These are phyloP conservation scores for Helicostylum pulchrum DNA, from an alignment of 192 early-diverging fungal species.

Conservation along the genomic window DNA sequence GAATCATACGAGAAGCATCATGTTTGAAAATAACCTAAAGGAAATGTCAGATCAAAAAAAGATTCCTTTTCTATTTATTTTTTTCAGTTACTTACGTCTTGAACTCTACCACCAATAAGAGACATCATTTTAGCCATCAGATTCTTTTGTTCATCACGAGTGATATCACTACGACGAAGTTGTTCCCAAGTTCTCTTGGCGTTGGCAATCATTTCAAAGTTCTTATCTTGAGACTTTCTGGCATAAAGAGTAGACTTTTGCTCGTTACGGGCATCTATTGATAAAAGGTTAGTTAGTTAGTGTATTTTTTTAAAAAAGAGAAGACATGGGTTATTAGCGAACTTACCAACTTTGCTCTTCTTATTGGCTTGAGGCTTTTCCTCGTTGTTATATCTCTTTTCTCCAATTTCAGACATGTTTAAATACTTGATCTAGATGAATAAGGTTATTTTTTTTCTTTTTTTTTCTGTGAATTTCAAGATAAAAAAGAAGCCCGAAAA, in stretches of 20 bases:
- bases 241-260: conserved; percentile 55
- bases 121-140: conserved; percentile 83
- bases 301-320: background rate
- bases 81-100: conserved; percentile 47
- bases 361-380: conserved; percentile 15
- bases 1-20: conserved; percentile 91
- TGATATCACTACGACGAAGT: conserved; percentile 70
- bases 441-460: background rate
- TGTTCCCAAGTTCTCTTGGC: conserved; percentile 86
- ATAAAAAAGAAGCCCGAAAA: background rate
- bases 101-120: conserved; percentile 73
- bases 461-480: background rate
- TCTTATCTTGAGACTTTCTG: conserved; percentile 62
- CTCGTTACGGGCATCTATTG: conserved; percentile 47
- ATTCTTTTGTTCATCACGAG: conserved; percentile 53
- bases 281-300: background rate
- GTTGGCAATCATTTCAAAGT: conserved; percentile 64
- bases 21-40: conserved; percentile 83
- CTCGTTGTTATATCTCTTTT: conserved; percentile 8
- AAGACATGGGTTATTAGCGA: too few species aligned
- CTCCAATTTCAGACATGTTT: conserved; percentile 17
- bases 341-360: conserved; percentile 18
- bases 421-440: background rate
- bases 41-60: background rate
- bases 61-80: background rate